A percentile compares a stretch with the other conserved stretches of the same genome.
These are phyloP conservation scores for Zalaria sp. DNA, from an alignment of 2,329 filamentous ascomycete genomes.

Conservation along the genomic window DNA sequence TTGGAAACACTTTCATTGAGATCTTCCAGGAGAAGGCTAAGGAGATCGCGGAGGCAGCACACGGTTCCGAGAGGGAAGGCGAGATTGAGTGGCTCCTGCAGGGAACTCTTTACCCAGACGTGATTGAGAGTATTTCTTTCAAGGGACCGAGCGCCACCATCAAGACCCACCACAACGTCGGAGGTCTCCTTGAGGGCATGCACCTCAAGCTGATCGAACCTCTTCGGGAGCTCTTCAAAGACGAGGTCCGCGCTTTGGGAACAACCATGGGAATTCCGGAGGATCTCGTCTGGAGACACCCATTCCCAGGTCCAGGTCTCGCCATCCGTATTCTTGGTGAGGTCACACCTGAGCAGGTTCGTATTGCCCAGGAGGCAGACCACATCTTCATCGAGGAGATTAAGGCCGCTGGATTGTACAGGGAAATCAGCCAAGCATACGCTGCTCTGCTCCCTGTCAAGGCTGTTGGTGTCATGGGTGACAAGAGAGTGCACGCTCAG, in stretches of 20 bases:
- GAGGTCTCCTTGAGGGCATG: slow-evolving; percentile 50
- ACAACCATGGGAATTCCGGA: slow-evolving; percentile 56
- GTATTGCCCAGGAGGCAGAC: slow-evolving; percentile 65
- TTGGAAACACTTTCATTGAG: slow-evolving; percentile 68
- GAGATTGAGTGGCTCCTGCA: slow-evolving; percentile 79
- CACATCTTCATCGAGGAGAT: slow-evolving; percentile 69
- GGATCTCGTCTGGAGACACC: slow-evolving; percentile 65
- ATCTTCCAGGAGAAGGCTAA: slow-evolving; percentile 70
- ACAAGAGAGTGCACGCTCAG: slow-evolving; percentile 52
- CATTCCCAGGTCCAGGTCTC: slow-evolving; percentile 63
- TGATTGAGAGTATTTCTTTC: slow-evolving; percentile 59
- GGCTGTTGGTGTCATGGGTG: slow-evolving; percentile 55
- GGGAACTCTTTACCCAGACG: slow-evolving; percentile 68
- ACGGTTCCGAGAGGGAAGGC: slow-evolving; percentile 52
- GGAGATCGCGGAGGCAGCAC: slow-evolving; percentile 57
- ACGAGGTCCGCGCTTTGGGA: slow-evolving; percentile 61
- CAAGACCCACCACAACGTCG: slow-evolving; percentile 63
- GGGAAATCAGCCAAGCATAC: slow-evolving; percentile 56
- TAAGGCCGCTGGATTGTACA: slow-evolving; percentile 55
- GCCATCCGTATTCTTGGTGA: slow-evolving; percentile 74
- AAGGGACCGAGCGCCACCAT: slow-evolving; percentile 58
- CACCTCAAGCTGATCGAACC: slow-evolving; percentile 63
- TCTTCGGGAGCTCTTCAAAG: slow-evolving; percentile 68
- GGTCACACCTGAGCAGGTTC: slow-evolving; percentile 64
- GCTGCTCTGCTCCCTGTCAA: slow-evolving; percentile 53